phyloP scores from a whole-genome alignment of 1,284 basidiomycete species.

The Ustilago shanxiensis region DNA sequence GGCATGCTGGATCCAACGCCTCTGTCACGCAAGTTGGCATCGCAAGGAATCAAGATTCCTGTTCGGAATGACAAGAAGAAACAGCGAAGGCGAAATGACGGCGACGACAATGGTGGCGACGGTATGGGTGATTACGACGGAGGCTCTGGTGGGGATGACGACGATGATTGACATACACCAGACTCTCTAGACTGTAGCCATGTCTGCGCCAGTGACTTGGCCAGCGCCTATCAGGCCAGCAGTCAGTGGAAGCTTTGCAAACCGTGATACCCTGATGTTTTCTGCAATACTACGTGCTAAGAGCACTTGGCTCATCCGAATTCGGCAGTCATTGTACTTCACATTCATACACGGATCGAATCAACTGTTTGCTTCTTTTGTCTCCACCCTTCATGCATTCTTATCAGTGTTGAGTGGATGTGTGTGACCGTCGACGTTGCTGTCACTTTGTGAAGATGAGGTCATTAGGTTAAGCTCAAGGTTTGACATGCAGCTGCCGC shows the following conservation, averaged over 20 bases:
- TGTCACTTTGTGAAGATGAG: not conserved
- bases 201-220: too few species aligned
- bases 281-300: not conserved
- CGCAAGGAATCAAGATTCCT: constrained; percentile 66
- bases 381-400: not conserved
- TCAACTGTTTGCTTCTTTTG: not conserved
- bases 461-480: constrained; percentile 10
- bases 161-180: constrained; percentile 33
- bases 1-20: constrained; percentile 64
- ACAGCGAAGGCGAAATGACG: constrained; percentile 36
- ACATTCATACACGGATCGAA: not conserved
- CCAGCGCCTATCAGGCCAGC: too few species aligned
- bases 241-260: not conserved
- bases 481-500: constrained; percentile 8
- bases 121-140: constrained; percentile 40
- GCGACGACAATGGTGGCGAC: constrained; percentile 26
- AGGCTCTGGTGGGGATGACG: constrained; percentile 44
- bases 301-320: not conserved
- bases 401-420: not conserved
- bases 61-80: constrained; percentile 64
- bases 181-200: too few species aligned
- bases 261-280: not conserved
- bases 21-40: constrained; percentile 60
- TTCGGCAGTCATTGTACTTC: not conserved
- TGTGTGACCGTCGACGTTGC: not conserved